Conservation (phyloP, 2,329 filamentous ascomycete species). For the Calonectria pseudoturangicola region DNA sequence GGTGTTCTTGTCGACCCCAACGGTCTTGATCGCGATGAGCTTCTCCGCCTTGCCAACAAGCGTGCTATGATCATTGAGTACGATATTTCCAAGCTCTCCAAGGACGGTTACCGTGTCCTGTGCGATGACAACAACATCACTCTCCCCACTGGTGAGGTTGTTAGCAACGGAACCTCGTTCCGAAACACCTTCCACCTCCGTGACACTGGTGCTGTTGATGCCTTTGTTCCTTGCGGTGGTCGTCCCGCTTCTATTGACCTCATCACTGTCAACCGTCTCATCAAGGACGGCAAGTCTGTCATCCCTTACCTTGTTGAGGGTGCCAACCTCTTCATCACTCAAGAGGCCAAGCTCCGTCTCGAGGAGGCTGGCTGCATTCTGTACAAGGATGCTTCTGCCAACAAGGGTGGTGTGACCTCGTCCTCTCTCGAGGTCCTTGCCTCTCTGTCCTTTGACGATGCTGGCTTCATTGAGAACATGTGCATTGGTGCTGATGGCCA, state of each 20-base stretch:
- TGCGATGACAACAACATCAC: constrained; percentile 92
- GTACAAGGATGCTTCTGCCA: constrained; percentile 98
- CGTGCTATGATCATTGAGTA: constrained; percentile 94
- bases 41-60: constrained; percentile 87
- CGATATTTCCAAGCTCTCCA: constrained; percentile 88
- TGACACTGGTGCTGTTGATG: constrained; percentile 83
- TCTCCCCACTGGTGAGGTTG: constrained; percentile 89
- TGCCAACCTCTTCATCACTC: constrained; percentile 98
- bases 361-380: constrained; percentile 96
- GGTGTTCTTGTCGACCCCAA: constrained; percentile 96
- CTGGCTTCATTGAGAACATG: constrained; percentile 93
- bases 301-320: constrained; percentile 98
- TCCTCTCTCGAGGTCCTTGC: constrained; percentile 97
- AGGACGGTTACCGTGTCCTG: constrained; percentile 91
- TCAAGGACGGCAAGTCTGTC: constrained; percentile 89
- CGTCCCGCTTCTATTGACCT: constrained; percentile 98
- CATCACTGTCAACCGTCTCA: constrained; percentile 89
- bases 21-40: constrained; percentile 88
- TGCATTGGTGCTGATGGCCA: constrained; percentile 84
- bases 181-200: constrained; percentile 98
- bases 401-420: constrained; percentile 98
- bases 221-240: constrained; percentile 96
- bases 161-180: constrained; percentile 95
- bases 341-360: constrained; percentile 95
- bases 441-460: constrained; percentile 94